Percentiles rank a stretch among this genome's conserved stretches.
phyloP scores from a whole-genome alignment of 257 asterid genomes.

The Osmanthus fragrans region DNA sequence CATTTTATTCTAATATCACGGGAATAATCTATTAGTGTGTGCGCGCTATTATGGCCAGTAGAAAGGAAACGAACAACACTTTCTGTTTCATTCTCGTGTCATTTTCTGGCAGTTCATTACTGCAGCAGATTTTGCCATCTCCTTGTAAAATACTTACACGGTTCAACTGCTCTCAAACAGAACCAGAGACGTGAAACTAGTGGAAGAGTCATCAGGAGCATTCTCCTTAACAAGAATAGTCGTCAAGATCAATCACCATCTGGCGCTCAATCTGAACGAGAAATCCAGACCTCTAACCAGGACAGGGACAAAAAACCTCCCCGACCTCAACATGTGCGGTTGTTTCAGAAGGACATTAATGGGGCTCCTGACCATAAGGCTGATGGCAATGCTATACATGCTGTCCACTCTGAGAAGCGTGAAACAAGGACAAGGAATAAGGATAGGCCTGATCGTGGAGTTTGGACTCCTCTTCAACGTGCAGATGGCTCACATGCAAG shows the following conservation, averaged over 20 bases:
- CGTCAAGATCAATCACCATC: constrained; percentile 46
- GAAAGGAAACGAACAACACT: not conserved
- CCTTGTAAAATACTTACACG: constrained; percentile 37
- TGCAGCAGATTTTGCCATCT: constrained; percentile 44
- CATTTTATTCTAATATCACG: not conserved
- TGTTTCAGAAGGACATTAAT: constrained; percentile 55
- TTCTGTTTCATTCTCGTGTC: not conserved
- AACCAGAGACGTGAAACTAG: constrained; percentile 75
- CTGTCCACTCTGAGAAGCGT: constrained; percentile 48
- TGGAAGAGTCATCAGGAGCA: constrained; percentile 79
- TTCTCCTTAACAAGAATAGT: constrained; percentile 64
- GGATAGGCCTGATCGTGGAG: constrained; percentile 97
- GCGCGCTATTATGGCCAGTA: not conserved
- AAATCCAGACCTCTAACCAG: constrained; percentile 39
- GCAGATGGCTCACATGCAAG: constrained; percentile 75
- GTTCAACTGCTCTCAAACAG: constrained; percentile 44
- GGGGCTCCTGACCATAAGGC: constrained; percentile 58
- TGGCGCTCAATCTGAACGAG: constrained; percentile 51
- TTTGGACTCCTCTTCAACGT: constrained; percentile 92
- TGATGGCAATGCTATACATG: constrained; percentile 42
- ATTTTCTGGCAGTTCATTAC: constrained; percentile 40
- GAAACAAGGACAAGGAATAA: constrained; percentile 71
- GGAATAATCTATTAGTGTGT: not conserved
- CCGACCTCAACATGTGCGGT: constrained; percentile 60
- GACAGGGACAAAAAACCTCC: constrained; percentile 82